phyloP scores from a whole-genome alignment of 2,329 filamentous ascomycete genomes.

The Hawksworthiomyces lignivorus region DNA sequence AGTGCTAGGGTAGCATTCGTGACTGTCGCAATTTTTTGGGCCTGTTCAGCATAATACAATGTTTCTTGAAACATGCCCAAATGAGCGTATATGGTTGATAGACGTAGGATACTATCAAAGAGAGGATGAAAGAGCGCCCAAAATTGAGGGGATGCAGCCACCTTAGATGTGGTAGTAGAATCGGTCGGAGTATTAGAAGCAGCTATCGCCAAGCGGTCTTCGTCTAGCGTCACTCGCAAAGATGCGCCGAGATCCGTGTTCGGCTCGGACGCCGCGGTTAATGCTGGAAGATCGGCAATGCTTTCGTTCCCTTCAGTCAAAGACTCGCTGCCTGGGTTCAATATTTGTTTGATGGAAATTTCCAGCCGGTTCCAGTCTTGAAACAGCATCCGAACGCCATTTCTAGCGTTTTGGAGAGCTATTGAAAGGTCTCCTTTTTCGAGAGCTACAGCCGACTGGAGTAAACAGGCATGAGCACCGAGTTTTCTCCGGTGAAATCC shows the following conservation, averaged over 20 bases:
- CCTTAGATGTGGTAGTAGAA: neutral
- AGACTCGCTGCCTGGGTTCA: neutral
- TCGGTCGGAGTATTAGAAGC: neutral
- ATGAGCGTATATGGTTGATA: constrained; percentile 73
- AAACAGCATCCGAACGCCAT: constrained; percentile 47
- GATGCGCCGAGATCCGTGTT: neutral
- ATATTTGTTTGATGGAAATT: constrained; percentile 17
- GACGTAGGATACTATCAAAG: constrained; percentile 61
- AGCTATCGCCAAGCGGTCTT: neutral
- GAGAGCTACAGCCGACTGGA: constrained; percentile 60
- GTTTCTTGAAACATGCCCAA: constrained; percentile 85
- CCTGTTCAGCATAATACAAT: constrained; percentile 79
- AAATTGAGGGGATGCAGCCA: constrained; percentile 47
- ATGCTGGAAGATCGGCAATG: constrained; percentile 8
- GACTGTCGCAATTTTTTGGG: constrained; percentile 65
- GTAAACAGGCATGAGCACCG: constrained; percentile 46
- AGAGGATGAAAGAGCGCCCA: constrained; percentile 74
- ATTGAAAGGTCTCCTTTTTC: constrained; percentile 51
- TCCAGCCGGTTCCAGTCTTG: constrained; percentile 50
- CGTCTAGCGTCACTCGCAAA: neutral
- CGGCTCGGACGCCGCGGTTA: neutral
- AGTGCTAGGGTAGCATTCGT: constrained; percentile 54
- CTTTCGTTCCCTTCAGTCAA: constrained; percentile 13
- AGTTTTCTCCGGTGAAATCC: constrained; percentile 7
- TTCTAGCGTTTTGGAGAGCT: constrained; percentile 50